Evolutionary conservation across 371 early-diverging fungal species (phyloP), one percentile per base, ranked within the genome.

Genomic region (Haplosporangium sp.): DNA sequence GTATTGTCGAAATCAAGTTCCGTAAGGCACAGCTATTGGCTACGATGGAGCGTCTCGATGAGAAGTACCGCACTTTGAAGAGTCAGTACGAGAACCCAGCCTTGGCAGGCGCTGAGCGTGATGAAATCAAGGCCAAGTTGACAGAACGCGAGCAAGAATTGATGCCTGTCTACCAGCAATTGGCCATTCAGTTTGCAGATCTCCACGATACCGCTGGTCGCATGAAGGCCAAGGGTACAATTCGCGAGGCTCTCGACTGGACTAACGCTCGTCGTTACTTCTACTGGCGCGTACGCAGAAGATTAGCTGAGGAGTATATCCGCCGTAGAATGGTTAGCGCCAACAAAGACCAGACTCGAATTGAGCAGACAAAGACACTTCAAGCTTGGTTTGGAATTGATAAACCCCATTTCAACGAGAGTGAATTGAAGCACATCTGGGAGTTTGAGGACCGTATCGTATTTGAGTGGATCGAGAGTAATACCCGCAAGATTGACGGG

Each of bases 1-100:
- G 99, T 78, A 94, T 99, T 67, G 96, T 98, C n/a, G 97, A 96
- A 78, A 98, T 99, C 89, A 99, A 99, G 90, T 98, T 94, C 94
- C 94, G 99, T 57, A 94, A 93, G 85, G 94, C 97, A 38, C 94
- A 96, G 83, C 73, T 97, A 72, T 76, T 97, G 58, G 92, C 94
- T 4, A 92, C 96, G 39, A 97, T 98, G 94, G 97, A 95, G 77
- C 93, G 98, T 38, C 76, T 98, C 60, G 98, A 98, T 76, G 82
- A 86, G 35, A 83, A 85, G 65, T 96, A 95, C 87, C 87, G 90
- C 40, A 74, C 83, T 3, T 86, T 96, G 72, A 97, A 96, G 88
- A 78, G 77, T 40, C 82, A 88, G 53, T 84, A 93, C 27, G 84
- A 86, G 39, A 86, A 88, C 55, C 85, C 89, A 34, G 76, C 79